phyloP scores from a whole-genome alignment of 257 asterid genomes.

The Scutellaria baicalensis region DNA sequence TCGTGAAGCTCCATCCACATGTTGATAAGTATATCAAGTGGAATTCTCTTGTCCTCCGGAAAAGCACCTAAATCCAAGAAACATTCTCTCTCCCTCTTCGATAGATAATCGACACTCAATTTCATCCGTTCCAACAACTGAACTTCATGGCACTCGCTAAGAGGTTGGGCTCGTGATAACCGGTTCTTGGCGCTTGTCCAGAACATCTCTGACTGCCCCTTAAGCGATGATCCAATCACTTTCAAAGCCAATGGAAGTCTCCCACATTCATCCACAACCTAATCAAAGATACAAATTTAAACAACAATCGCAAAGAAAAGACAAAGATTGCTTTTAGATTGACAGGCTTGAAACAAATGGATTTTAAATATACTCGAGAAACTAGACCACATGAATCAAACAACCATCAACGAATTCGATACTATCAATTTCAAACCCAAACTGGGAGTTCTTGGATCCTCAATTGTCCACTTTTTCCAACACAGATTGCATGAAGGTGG shows the following conservation, averaged over 20 bases:
- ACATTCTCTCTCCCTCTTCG: constrained; percentile 65
- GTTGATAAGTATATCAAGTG: constrained; percentile 78
- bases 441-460: too few relatives aligned
- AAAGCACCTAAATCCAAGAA: constrained; percentile 84
- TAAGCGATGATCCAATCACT: constrained; percentile 81
- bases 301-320: background rate
- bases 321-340: background rate
- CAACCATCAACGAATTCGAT: too few relatives aligned
- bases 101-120: constrained; percentile 64
- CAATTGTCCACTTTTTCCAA: too few relatives aligned
- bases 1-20: constrained; percentile 94
- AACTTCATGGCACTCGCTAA: constrained; percentile 75
- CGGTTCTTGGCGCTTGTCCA: constrained; percentile 79
- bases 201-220: constrained; percentile 72
- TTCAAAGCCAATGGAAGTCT: constrained; percentile 88
- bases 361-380: too few relatives aligned
- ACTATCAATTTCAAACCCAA: too few relatives aligned
- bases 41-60: constrained; percentile 84
- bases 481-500: too few relatives aligned
- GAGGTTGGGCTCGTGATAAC: constrained; percentile 61
- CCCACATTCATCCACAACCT: constrained; percentile 86
- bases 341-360: too few relatives aligned
- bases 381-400: too few relatives aligned
- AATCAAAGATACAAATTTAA: background rate
- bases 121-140: constrained; percentile 79